Evolutionary conservation across 1,284 basidiomycete species (phyloP), one percentile per base, ranked within the genome.

Genomic region (Farysia itapuensis): DNA sequence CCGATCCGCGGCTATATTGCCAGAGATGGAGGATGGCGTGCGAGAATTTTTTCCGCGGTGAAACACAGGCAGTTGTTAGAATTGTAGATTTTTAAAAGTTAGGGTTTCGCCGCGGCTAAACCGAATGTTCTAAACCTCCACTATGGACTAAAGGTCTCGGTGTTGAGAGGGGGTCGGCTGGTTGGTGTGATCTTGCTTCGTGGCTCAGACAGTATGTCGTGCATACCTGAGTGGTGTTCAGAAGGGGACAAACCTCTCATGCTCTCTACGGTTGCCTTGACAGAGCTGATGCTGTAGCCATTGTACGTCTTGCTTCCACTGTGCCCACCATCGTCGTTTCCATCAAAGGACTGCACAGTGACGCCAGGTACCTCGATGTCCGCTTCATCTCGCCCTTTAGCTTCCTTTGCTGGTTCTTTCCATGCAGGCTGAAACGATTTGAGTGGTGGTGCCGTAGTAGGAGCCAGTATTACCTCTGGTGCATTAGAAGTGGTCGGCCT

Each of bases 241-340:
- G 25, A 28, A 28, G 25, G 31, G 18, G 42, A 36, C 1, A 54
- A 50, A 12, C 65, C 67, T 19, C 53, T 45, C 66, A 72, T 61
- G 32, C 54, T 61, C 20, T 72, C 70, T 9, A 72, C 64, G 20
- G 70, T 72, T 2, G 70, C 70, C 42, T 72, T 72, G 60, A 72
- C 70, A 19, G 49, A 56, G 40, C 58, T 68, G 51, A 72, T 72
- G 26, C 51, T 66, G 40, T 56, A 44, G 4, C 67, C 59, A 15
- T 58, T 49, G 39, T 48, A 59, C 42, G 50, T 33, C 51, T 46
- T 48, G 13, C 42, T 28, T n/a, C 31, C 21, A 1, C 33, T 28
- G 15, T 14, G 35, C 18, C 37, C 43, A 15, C 35, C 43, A 20
- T 41, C 38, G 9, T 43, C 52, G 12, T 61, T 53, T 15, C 36